These are phyloP conservation scores for Poteriospumella lacustris DNA, from an alignment of 108 stramenopile species.

Conservation along the genomic window DNA sequence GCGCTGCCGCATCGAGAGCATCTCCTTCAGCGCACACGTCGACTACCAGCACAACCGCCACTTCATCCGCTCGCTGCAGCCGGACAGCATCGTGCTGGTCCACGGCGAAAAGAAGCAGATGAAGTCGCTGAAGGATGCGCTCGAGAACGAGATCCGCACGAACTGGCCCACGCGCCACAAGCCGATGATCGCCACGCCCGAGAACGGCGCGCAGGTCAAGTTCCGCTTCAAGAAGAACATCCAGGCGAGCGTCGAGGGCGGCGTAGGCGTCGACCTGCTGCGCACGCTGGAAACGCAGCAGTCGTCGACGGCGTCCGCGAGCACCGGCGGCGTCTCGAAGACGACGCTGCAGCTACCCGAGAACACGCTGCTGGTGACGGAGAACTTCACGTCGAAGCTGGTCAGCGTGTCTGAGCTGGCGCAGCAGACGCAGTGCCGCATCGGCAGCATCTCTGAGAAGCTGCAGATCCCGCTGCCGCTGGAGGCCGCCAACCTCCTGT, in stretches of 20 bases:
- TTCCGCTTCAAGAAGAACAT: constrained; percentile 2
- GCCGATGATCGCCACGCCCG: constrained; percentile 16
- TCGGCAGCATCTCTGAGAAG: neutral
- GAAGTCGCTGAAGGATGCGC: constrained; percentile 74
- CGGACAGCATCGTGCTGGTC: constrained; percentile 88
- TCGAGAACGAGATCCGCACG: constrained; percentile 64
- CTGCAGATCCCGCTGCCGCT: constrained; percentile 54
- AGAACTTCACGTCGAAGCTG: constrained; percentile 13
- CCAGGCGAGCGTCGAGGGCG: neutral
- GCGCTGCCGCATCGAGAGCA: constrained; percentile 79
- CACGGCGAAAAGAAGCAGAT: constrained; percentile 96
- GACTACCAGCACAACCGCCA: constrained; percentile 90
- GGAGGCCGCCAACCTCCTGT: constrained; percentile 66
- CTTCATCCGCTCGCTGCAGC: constrained; percentile 70
- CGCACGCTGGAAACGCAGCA: neutral
- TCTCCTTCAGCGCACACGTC: constrained; percentile 94
- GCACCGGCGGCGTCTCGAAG: neutral
- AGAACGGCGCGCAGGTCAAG: constrained; percentile 31
- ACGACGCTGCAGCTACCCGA: neutral
- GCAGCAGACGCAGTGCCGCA: neutral
- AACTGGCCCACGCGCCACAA: constrained; percentile 61
- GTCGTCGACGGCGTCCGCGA: neutral
- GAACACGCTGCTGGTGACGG: constrained; percentile 14
- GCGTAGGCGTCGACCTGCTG: neutral
- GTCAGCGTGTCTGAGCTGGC: neutral